These are phyloP conservation scores for Backusella morwellensis DNA, from an alignment of 192 early-diverging fungal genomes.

Conservation along the genomic window DNA sequence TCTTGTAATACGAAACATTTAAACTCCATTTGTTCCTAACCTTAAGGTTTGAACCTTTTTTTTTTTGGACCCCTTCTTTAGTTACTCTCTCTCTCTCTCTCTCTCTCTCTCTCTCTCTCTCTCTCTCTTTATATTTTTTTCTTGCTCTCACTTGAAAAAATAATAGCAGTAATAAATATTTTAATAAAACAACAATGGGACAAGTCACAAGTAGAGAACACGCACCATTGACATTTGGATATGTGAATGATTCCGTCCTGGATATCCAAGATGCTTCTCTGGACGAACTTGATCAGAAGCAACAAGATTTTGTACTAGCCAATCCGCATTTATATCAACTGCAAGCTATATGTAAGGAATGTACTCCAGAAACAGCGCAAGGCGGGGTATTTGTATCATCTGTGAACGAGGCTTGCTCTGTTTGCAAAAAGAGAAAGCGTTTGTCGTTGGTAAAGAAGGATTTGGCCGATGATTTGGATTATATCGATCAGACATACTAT, in stretches of 20 bases:
- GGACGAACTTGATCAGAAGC: not conserved
- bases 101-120: not conserved
- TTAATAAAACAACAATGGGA: conserved; percentile 1
- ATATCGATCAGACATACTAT: conserved; percentile 34
- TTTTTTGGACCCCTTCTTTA: not conserved
- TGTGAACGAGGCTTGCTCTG: not conserved
- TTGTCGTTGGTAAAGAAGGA: conserved; percentile 11
- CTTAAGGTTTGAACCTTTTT: not conserved
- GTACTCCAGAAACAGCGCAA: not conserved
- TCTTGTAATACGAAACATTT: conserved; percentile 8
- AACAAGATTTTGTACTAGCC: conserved; percentile 5
- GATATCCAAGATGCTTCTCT: not conserved
- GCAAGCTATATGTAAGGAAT: not conserved
- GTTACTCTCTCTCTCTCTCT: not conserved
- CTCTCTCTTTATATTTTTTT: not conserved
- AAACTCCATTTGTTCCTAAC: conserved; percentile 5
- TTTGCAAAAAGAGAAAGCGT: conserved; percentile 10
- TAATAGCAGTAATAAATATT: not conserved
- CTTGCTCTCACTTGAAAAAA: not conserved
- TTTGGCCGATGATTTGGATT: conserved; percentile 23
- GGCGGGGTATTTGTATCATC: not conserved
- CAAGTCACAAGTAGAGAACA: conserved; percentile 14
- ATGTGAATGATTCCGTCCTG: not conserved
- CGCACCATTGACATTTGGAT: conserved; percentile 17
- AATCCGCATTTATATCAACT: conserved; percentile 22